Evolutionary conservation across 306 rosid genomes (phyloP), one percentile per base, ranked within the genome.

Genomic region (Cicer chorassanicum): DNA sequence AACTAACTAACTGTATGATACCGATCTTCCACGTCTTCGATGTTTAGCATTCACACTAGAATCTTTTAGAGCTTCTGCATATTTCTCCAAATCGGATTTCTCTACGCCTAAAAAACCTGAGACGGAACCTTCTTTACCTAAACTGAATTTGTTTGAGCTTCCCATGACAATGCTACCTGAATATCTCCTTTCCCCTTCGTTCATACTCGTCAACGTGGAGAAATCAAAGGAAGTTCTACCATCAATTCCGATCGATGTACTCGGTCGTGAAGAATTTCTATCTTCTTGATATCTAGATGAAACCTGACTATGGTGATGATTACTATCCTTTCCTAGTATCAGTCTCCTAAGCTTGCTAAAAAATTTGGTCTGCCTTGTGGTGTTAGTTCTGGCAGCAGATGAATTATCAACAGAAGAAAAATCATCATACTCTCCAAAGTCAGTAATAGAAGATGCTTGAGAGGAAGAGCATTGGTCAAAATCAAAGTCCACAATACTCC

Each of bases 381-480:
- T 24, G 69, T 76, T 83, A 45, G 81, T 54, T 79, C 76, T 89
- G 39, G 83, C 43, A 11, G 85, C 65, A 5, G 91, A 80, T 53
- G 87, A 76, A 49, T 76, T 78, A 66, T 83, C 88, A 45, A 49
- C 49, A 63, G 88, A 78, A 43, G 86, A 83, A 71, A 39, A 72
- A 59, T 82, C 88, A 75, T 91, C 96, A 49, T 63, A 57, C 7
- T 87, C 93, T 51, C 80, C 94, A 9, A 78, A 84, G 73, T 87
- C 89, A 6, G 90, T 78, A 38, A 66, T 68, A 53, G 46, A 79
- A 61, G 97, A 89, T 81, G 85, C 59, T 29, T 83, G 90, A 6
- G 93, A 89, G 54, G 90, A 78, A 44, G 91, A 83, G 92, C 97
- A 89, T 12, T 71, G 90, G 53, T 84, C 94, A 19, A 83, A 88